Evolutionary conservation across 176 grass and related monocot genomes (phyloP).

Genomic region (Ampelocalamus luodianensis): DNA sequence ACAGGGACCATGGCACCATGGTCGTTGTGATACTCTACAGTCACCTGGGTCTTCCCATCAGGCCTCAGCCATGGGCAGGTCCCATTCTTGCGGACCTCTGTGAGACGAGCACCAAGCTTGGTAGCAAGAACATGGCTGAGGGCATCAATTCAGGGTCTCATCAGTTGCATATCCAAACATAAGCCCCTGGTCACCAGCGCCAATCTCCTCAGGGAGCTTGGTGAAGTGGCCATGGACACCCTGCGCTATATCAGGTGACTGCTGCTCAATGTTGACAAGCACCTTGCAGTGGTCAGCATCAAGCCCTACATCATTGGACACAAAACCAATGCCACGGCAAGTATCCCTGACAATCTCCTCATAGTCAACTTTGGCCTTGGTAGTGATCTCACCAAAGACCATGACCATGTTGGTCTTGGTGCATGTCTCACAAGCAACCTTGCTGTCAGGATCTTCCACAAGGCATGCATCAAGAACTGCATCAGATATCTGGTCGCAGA

Average conservation of each 20-base stretch:
- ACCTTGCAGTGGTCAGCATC: slow-evolving; percentile 65
- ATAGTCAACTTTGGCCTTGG: slow-evolving; percentile 57
- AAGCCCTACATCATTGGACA: slow-evolving; percentile 59
- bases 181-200: slow-evolving; percentile 62
- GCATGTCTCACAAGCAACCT: slow-evolving; percentile 67
- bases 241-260: slow-evolving; percentile 58
- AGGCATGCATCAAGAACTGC: slow-evolving; percentile 63
- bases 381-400: slow-evolving; percentile 64
- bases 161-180: slow-evolving; percentile 66
- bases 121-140: slow-evolving; percentile 67
- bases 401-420: slow-evolving; percentile 69
- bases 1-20: slow-evolving; percentile 58
- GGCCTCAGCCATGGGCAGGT: slow-evolving; percentile 62
- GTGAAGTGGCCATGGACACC: slow-evolving; percentile 61
- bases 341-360: slow-evolving; percentile 66
- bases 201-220: slow-evolving; percentile 60
- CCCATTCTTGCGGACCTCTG: slow-evolving; percentile 53
- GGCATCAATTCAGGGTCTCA: slow-evolving; percentile 64
- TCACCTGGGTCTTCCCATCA: slow-evolving; percentile 72
- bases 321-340: slow-evolving; percentile 56
- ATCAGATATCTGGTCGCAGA: slow-evolving; percentile 65
- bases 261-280: slow-evolving; percentile 67
- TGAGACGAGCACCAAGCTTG: slow-evolving; percentile 60
- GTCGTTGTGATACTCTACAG: slow-evolving; percentile 59
- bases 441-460: slow-evolving; percentile 55